A percentile compares a stretch with the other conserved stretches of the same genome.
phyloP scores from a whole-genome alignment of 192 early-diverging fungal genomes.

The Entophlyctis helioformis region DNA sequence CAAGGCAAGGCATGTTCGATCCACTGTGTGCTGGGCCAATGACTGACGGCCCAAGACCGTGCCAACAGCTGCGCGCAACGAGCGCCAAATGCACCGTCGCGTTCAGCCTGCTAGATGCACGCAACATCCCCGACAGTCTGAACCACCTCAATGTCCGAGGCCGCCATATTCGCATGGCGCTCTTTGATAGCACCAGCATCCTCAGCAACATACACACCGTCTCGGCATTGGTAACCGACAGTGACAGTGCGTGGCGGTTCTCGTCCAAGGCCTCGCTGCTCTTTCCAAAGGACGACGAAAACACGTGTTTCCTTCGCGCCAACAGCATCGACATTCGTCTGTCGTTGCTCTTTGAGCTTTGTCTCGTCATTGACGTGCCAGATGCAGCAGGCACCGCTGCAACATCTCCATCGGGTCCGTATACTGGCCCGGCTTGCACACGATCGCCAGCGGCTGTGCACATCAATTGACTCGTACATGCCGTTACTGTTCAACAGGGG shows the following conservation, averaged over 20 bases:
- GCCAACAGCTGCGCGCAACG: no score
- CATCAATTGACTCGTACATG: no score
- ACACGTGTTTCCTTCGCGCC: constrained; percentile 29
- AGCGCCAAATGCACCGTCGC: constrained; percentile 26
- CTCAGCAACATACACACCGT: constrained; percentile 36
- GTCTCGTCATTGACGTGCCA: constrained; percentile 12
- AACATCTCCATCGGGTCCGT: no score
- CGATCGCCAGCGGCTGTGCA: no score
- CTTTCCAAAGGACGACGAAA: constrained; percentile 36
- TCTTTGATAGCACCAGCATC: constrained; percentile 26
- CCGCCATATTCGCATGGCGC: constrained; percentile 30
- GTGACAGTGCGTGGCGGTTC: constrained; percentile 24
- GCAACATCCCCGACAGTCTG: constrained; percentile 13
- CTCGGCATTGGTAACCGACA: constrained; percentile 17
- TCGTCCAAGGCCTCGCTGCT: constrained; percentile 32
- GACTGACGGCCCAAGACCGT: no score
- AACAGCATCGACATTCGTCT: constrained; percentile 29
- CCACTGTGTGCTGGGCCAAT: background rate
- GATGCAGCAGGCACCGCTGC: no score
- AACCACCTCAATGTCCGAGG: constrained; percentile 17
- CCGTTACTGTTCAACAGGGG: no score
- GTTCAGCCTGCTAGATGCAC: constrained; percentile 27
- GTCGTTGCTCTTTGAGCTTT: constrained; percentile 33
- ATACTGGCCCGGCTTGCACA: no score
- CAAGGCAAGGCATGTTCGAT: constrained; percentile 6